phyloP scores from a whole-genome alignment of 2,329 filamentous ascomycete genomes.

The Hypocreales sp. region DNA sequence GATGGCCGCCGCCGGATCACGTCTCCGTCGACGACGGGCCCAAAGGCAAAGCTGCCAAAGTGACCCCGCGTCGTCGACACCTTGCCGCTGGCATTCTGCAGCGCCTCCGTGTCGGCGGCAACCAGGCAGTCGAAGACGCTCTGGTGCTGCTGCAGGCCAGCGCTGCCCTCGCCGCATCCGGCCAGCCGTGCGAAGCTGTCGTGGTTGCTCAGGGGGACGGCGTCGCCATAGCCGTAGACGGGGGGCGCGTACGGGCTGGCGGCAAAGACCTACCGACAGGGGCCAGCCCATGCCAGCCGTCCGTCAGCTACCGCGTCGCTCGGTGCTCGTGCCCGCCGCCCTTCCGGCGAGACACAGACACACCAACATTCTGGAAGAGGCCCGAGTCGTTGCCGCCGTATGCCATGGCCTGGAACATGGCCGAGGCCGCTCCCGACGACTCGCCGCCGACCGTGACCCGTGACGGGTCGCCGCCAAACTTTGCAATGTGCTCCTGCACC shows the following conservation, averaged over 20 bases:
- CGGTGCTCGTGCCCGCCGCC: too few species aligned
- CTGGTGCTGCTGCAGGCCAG: slow-evolving; percentile 3
- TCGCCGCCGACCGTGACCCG: slow-evolving; percentile 39
- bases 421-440: slow-evolving; percentile 35
- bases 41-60: slow-evolving; percentile 18
- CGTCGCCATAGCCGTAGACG: slow-evolving; percentile 27
- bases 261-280: slow-evolving; percentile 10
- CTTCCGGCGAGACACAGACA: too few species aligned
- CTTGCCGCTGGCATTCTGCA: slow-evolving; percentile 19
- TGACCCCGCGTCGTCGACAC: slow-evolving; percentile 12
- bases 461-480: slow-evolving; percentile 34
- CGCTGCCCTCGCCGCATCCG: slow-evolving; percentile 11
- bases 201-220: slow-evolving; percentile 14
- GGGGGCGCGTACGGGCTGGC: slow-evolving; percentile 35
- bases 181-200: slow-evolving; percentile 15
- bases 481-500: slow-evolving; percentile 32
- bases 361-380: slow-evolving; percentile 27
- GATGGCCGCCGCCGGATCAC: slow-evolving; percentile 15
- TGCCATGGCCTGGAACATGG: slow-evolving; percentile 30
- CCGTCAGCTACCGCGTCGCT: too few species aligned
- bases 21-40: slow-evolving; percentile 20
- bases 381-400: slow-evolving; percentile 22
- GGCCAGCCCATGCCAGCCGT: neutral
- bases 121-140: slow-evolving; percentile 19
- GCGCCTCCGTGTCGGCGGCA: slow-evolving; percentile 13